Conservation (phyloP, 805 yeast species). For the Spathaspora hagerdaliae region DNA sequence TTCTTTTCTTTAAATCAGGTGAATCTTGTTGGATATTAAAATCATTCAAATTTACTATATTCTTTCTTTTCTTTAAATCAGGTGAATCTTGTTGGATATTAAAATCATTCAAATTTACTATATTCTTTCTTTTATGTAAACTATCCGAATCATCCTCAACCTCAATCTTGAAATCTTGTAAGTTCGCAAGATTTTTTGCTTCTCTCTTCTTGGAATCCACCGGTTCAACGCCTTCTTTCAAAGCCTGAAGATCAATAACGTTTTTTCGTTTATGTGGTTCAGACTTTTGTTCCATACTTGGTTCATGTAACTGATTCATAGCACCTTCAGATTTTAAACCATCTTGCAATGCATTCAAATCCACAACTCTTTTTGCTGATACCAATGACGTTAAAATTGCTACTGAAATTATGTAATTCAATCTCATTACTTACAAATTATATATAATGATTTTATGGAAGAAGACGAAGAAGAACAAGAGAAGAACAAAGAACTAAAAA, state of each 20-base stretch:
- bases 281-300: too few species aligned
- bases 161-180: conserved; percentile 8
- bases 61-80: conserved; percentile 7
- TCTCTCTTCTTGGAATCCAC: conserved; percentile 10
- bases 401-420: not conserved
- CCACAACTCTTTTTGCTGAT: conserved; percentile 11
- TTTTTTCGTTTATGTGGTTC: not conserved
- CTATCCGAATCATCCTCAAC: conserved; percentile 1
- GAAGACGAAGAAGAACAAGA: too few species aligned
- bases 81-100: not conserved
- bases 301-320: too few species aligned
- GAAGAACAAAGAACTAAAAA: too few species aligned
- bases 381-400: not conserved
- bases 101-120: conserved; percentile 2
- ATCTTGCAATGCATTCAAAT: conserved; percentile 9
- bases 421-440: not conserved
- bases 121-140: conserved; percentile 4
- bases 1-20: conserved; percentile 2
- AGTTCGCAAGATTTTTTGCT: conserved; percentile 14
- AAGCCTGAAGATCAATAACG: conserved; percentile 6
- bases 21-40: not conserved
- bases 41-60: conserved; percentile 7
- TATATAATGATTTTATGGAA: too few species aligned
- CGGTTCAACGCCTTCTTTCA: conserved; percentile 4
- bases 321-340: too few species aligned